Percentiles rank a stretch among this genome's conserved stretches.
Conservation (phyloP, 768 basidiomycete genomes). For the Pisolithus orientalis region DNA sequence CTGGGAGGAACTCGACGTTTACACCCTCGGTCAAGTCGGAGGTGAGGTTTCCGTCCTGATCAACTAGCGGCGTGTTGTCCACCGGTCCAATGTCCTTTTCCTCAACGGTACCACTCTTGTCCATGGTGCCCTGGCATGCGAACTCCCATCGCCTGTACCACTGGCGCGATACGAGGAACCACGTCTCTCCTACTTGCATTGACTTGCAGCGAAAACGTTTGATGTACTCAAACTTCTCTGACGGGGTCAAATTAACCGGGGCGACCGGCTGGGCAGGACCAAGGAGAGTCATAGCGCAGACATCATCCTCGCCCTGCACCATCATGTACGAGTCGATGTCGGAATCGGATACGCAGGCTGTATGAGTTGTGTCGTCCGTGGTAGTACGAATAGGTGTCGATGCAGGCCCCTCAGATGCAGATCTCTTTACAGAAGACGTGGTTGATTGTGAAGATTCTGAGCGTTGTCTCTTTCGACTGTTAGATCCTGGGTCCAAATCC, state of each 20-base stretch:
- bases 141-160: constrained; percentile 78
- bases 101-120: constrained; percentile 59
- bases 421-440: constrained; percentile 73
- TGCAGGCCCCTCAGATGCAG: constrained; percentile 61
- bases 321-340: constrained; percentile 71
- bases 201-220: constrained; percentile 37
- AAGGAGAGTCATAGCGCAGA: constrained; percentile 13
- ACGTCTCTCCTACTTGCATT: constrained; percentile 64
- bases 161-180: constrained; percentile 64
- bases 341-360: constrained; percentile 35
- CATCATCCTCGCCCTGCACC: constrained; percentile 41
- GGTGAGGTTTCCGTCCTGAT: constrained; percentile 40
- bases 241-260: constrained; percentile 26
- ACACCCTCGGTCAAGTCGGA: constrained; percentile 50
- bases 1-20: constrained; percentile 73
- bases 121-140: constrained; percentile 61
- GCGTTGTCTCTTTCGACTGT: constrained; percentile 62
- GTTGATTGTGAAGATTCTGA: constrained; percentile 73
- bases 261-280: constrained; percentile 20
- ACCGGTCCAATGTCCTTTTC: constrained; percentile 68
- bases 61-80: constrained; percentile 64
- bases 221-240: constrained; percentile 48
- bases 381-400: constrained; percentile 29
- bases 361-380: constrained; percentile 19
- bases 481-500: constrained; percentile 28